Evolutionary conservation across 2,329 filamentous ascomycete species (phyloP), one percentile per base, ranked within the genome.

Genomic region (Sporothrix phasma): DNA sequence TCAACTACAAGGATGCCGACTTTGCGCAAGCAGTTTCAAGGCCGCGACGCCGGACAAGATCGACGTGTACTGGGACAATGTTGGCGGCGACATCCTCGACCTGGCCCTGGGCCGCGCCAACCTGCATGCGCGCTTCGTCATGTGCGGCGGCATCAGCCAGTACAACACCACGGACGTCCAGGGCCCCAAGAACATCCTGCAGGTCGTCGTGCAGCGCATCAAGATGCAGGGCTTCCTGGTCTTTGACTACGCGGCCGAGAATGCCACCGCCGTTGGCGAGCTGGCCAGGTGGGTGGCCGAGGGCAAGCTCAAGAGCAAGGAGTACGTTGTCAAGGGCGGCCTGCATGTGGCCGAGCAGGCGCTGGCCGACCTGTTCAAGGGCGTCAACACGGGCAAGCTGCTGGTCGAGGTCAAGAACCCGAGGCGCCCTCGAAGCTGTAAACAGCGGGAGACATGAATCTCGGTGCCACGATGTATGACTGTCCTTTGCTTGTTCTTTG

Each of bases 51-150:
- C 64, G 17, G 76, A 79, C 63, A 66, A 63, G 19, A 88, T 87
- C 65, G 84, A 88, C 73, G 84, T 90, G 13, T 90, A 86, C 76
- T 90, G 85, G 73, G 88, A 90, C 74, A 90, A 90, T 74, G 85
- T 88, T 29, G 87, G 87, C 26, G 88, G 87, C 15, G 84, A 88
- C 63, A 86, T 90, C 61, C 78, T 90, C 41, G 85, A 90, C 72
- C 73, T 84, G 67, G 86, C 85, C 51, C 78, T 91, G 45, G 76
- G 74, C 3, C 80, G 85, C n/a, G 87, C 88, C 65, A 86, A 85
- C 64, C 75, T 76, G 61, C 77, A 81, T 71, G 76, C 87, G 15
- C 80, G 88, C 39, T 88, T 91, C 72, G 84, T 87, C 68, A 88
- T 88, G 74, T 90, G 88, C 74, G 88, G 88, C 58, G 79, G 74